phyloP scores from a whole-genome alignment of 2,329 filamentous ascomycete genomes.

The Penicillium occitanis region DNA sequence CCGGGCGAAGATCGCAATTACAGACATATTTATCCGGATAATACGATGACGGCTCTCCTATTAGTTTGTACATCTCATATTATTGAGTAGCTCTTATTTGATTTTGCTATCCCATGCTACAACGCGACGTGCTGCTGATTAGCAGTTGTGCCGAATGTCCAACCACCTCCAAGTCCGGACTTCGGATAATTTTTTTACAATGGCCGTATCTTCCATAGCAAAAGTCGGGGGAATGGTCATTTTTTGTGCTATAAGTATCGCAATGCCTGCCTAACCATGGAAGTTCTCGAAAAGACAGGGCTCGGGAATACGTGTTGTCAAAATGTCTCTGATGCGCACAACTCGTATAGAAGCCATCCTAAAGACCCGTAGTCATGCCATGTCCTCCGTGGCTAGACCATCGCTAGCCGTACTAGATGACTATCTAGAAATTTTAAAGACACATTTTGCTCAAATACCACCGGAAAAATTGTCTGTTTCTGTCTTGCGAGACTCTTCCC shows the following conservation, averaged over 20 bases:
- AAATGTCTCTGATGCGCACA: neutral
- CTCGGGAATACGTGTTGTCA: neutral
- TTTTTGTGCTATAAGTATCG: neutral
- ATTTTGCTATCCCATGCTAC: neutral
- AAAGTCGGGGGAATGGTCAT: neutral
- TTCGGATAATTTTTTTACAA: neutral
- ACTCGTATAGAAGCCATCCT: neutral
- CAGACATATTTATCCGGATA: neutral
- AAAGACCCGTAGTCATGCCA: neutral
- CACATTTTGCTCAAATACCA: conserved; percentile 56
- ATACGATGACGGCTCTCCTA: neutral
- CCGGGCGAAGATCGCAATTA: neutral
- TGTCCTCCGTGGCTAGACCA: conserved; percentile 23
- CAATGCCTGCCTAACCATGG: neutral
- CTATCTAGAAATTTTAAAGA: conserved; percentile 59
- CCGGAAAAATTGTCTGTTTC: conserved; percentile 8
- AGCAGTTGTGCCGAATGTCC: neutral
- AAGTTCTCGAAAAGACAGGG: neutral
- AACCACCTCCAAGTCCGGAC: neutral
- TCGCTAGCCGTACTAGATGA: conserved; percentile 67
- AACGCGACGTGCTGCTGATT: neutral
- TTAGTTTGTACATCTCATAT: neutral
- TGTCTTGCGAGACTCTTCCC: neutral
- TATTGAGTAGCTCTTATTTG: neutral
- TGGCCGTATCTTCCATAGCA: neutral